Base-by-base conservation (phyloP, 2,329 filamentous ascomycete genomes). In the Aspergillus sp. region DNA sequence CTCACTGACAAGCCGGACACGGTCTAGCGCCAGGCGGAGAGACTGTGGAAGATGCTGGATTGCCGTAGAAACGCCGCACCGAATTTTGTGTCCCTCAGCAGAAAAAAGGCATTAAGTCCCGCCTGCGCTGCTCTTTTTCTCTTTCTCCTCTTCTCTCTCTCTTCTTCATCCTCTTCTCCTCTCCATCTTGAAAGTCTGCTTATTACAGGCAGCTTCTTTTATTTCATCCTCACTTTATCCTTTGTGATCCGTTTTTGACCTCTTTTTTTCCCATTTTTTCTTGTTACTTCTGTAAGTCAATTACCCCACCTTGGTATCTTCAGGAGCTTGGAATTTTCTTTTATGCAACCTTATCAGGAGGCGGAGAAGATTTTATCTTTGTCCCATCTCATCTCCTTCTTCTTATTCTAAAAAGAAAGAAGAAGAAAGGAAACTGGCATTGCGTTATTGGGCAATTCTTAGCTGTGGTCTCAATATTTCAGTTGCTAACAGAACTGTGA, bases 1-100 rank as follows among this genome's bases (percentile, higher is more conserved):
- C 35, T 27, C 27, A 10, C 35, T n/a, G 12, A 13, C 11, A 10
- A 13, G 28, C 19, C 26, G 28, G 27, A 44, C 34, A 33, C 31
- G 31, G 11, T 37, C 28, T 19, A 41, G 45, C 33, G 47, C 38
- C 28, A 30, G 37, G 43, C 31, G 43, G 41, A 42, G 45, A 49
- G 37, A 29, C 35, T 38, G 56, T 66, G 62, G 63, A 67, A 66
- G 60, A 61, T 55, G 58, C 61, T 67, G 63, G 64, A 67, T 63
- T 54, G 46, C 48, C 60, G 62, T 67, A 59, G 64, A 67, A 67
- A 26, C 31, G 19, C 19, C 19, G 19, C 19, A 19, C 42, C 33
- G 34, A 29, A 36, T 31, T 38, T 29, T 19, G 19, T 19, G 19
- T 19, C 19, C 19, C 19, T 19, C 19, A 19, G 19, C 19, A 19